Evolutionary conservation across 2,329 filamentous ascomycete species (phyloP).

Genomic region (Cladosporium sp.): DNA sequence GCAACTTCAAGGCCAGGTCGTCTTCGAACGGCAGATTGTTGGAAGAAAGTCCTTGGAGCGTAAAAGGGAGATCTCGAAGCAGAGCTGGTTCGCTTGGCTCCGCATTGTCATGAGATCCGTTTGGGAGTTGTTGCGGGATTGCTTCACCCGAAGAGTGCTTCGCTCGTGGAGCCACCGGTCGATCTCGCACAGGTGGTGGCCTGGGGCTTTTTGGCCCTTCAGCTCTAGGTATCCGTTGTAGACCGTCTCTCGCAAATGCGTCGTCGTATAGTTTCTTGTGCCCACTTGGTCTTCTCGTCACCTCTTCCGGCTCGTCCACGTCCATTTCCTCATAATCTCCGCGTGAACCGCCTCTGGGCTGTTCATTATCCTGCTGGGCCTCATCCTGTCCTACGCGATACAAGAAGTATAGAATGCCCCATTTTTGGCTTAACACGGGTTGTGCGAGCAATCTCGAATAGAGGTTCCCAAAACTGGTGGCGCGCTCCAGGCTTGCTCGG

Average conservation of each 20-base stretch:
- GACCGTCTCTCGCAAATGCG: slow-evolving; percentile 49
- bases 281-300: slow-evolving; percentile 17
- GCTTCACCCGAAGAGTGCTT: slow-evolving; percentile 18
- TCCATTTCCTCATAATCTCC: slow-evolving; percentile 21
- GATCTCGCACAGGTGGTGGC: slow-evolving; percentile 27
- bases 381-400: slow-evolving; percentile 62
- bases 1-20: slow-evolving; percentile 70
- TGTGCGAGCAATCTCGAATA: slow-evolving; percentile 88
- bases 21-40: slow-evolving; percentile 76
- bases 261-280: slow-evolving; percentile 44
- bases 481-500: slow-evolving; percentile 58
- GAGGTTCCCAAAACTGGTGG: slow-evolving; percentile 82
- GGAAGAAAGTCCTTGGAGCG: slow-evolving; percentile 87
- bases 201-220: slow-evolving; percentile 29
- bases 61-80: slow-evolving; percentile 78
- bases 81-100: slow-evolving; percentile 47
- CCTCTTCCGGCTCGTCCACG: slow-evolving; percentile 16
- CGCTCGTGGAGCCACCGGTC: slow-evolving; percentile 26
- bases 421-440: slow-evolving; percentile 91
- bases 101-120: slow-evolving; percentile 21
- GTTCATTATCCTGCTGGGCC: slow-evolving; percentile 13
- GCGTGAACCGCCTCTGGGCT: background rate
- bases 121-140: slow-evolving; percentile 8
- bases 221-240: slow-evolving; percentile 40
- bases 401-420: slow-evolving; percentile 90